phyloP scores from a whole-genome alignment of 257 asterid species.

The Solanum corneliomulleri region DNA sequence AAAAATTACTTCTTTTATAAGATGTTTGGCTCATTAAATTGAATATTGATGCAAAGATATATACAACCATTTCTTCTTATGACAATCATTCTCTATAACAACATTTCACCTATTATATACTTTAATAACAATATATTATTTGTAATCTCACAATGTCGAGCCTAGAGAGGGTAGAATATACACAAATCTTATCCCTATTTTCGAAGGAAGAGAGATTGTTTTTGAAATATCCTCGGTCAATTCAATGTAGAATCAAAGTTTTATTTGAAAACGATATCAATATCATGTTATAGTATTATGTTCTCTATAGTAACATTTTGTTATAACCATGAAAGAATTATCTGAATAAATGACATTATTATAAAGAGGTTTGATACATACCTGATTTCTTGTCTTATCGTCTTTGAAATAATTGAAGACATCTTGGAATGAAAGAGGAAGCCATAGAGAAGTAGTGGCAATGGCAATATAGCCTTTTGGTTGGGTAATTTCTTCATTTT shows the following conservation, averaged over 20 bases:
- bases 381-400: constrained; percentile 24
- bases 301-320: background rate
- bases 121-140: background rate
- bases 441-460: constrained; percentile 49
- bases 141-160: background rate
- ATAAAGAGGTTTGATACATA: background rate
- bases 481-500: constrained; percentile 20
- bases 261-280: background rate
- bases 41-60: background rate
- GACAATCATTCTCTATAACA: background rate
- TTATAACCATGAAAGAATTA: background rate
- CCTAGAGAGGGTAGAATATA: background rate
- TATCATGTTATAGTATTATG: background rate
- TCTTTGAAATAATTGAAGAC: constrained; percentile 48
- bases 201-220: background rate
- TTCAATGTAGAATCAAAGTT: background rate
- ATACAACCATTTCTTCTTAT: background rate
- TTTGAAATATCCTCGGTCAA: background rate
- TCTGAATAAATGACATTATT: background rate
- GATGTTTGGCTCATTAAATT: background rate
- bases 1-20: background rate
- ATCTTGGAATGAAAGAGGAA: constrained; percentile 22
- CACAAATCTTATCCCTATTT: background rate
- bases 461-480: constrained; percentile 31
- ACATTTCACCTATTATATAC: background rate